Evolutionary conservation across 2,329 filamentous ascomycete genomes (phyloP).

Genomic region (Pseudogymnoascus sp.): DNA sequence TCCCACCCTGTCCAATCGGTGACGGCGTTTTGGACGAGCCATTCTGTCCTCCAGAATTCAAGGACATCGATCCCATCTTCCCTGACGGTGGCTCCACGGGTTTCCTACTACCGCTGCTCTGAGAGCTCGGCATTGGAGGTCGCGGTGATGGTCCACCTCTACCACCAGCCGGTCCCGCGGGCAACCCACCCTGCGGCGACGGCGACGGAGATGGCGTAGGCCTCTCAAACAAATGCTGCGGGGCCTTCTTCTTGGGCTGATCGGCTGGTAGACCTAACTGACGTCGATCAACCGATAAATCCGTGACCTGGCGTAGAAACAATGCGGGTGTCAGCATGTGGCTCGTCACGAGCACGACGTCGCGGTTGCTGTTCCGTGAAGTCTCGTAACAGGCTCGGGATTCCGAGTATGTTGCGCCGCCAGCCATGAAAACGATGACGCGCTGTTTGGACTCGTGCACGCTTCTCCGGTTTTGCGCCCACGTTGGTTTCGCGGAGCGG

Average conservation of each 20-base stretch:
- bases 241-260: constrained; percentile 69
- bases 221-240: constrained; percentile 76
- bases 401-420: constrained; percentile 90
- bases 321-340: constrained; percentile 86
- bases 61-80: constrained; percentile 19
- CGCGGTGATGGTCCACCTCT: constrained; percentile 23
- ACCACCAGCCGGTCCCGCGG: constrained; percentile 14
- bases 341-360: constrained; percentile 80
- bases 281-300: constrained; percentile 67
- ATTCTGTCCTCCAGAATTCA: constrained; percentile 22
- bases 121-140: constrained; percentile 16
- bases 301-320: constrained; percentile 74
- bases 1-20: constrained; percentile 31
- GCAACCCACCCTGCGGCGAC: constrained; percentile 17
- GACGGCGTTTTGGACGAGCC: constrained; percentile 21
- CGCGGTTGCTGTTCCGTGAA: constrained; percentile 60
- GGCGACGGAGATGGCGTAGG: constrained; percentile 47
- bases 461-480: constrained; percentile 74
- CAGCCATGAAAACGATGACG: constrained; percentile 88
- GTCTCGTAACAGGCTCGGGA: constrained; percentile 82
- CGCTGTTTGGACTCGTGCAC: constrained; percentile 77
- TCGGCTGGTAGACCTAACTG: constrained; percentile 75
- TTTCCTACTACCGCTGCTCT: constrained; percentile 16
- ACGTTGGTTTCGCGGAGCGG: constrained; percentile 85
- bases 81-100: constrained; percentile 23